Percentiles rank a stretch among this genome's conserved stretches.
These are phyloP conservation scores for Thelonectria discophora DNA, from an alignment of 2,329 filamentous ascomycete genomes.

Conservation along the genomic window DNA sequence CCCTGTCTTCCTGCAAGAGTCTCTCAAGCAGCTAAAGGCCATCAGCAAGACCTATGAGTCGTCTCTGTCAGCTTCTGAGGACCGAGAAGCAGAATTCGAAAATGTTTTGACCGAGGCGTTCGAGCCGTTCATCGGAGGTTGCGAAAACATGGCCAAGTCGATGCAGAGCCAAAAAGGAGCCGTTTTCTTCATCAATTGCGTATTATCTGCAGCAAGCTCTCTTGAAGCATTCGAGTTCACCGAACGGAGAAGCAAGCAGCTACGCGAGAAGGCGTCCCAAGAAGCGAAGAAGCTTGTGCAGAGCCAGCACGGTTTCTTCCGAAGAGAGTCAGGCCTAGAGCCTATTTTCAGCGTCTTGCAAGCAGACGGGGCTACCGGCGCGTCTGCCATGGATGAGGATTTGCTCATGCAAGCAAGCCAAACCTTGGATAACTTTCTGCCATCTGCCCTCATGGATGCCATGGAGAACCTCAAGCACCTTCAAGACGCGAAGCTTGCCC, in stretches of 20 bases:
- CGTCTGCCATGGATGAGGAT: conserved; percentile 57
- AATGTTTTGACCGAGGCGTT: conserved; percentile 80
- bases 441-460: conserved; percentile 92
- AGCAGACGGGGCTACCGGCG: conserved; percentile 44
- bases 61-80: conserved; percentile 70
- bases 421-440: conserved; percentile 86
- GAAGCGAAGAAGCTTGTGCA: conserved; percentile 67
- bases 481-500: conserved; percentile 75
- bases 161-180: conserved; percentile 68
- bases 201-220: conserved; percentile 64
- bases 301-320: conserved; percentile 77
- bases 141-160: conserved; percentile 71
- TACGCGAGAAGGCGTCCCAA: conserved; percentile 65
- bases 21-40: conserved; percentile 77
- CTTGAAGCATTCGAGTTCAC: conserved; percentile 73
- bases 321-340: conserved; percentile 77
- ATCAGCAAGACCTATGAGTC: conserved; percentile 90
- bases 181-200: conserved; percentile 79
- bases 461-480: conserved; percentile 81
- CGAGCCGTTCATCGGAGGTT: conserved; percentile 84
- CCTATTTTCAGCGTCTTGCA: conserved; percentile 67
- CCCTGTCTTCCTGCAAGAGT: conserved; percentile 82
- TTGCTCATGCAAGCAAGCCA: conserved; percentile 75
- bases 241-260: conserved; percentile 59
- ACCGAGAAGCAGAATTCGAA: conserved; percentile 75